phyloP scores from a whole-genome alignment of 176 grass and related monocot genomes.

The Rhynchospora pubera region DNA sequence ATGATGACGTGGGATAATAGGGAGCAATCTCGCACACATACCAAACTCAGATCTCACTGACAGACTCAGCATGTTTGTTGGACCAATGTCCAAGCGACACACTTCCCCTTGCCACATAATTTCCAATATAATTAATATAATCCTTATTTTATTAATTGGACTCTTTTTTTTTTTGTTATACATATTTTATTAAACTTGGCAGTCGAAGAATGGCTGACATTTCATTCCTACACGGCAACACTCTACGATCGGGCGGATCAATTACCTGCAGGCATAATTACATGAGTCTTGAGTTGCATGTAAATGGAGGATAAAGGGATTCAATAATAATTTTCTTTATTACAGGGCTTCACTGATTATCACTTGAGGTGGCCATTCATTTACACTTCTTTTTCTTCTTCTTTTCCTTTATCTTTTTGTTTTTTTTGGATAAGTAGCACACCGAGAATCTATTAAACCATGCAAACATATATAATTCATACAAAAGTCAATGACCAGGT shows the following conservation, averaged over 20 bases:
- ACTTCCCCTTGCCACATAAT: not conserved
- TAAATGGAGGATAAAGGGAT: not conserved
- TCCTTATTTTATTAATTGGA: too few species aligned
- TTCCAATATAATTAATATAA: not conserved
- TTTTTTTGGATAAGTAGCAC: too few species aligned
- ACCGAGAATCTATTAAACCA: too few species aligned
- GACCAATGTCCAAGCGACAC: conserved; percentile 12
- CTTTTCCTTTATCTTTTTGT: too few species aligned
- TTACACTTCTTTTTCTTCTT: too few species aligned
- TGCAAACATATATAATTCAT: too few species aligned
- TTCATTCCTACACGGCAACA: conserved; percentile 8
- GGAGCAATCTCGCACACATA: not conserved
- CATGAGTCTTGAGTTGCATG: not conserved
- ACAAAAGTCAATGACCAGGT: too few species aligned
- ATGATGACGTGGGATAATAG: not conserved
- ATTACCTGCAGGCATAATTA: not conserved
- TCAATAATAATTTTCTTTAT: too few species aligned
- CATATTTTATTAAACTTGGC: not conserved
- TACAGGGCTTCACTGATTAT: too few species aligned
- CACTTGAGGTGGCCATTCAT: too few species aligned
- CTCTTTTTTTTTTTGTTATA: too few species aligned
- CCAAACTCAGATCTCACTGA: conserved; percentile 27
- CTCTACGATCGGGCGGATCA: not conserved
- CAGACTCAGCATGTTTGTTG: not conserved
- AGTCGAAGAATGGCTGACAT: not conserved